Evolutionary conservation across 1,284 basidiomycete genomes (phyloP), one percentile per base, ranked within the genome.

Genomic region (Microbotryum saponariae): DNA sequence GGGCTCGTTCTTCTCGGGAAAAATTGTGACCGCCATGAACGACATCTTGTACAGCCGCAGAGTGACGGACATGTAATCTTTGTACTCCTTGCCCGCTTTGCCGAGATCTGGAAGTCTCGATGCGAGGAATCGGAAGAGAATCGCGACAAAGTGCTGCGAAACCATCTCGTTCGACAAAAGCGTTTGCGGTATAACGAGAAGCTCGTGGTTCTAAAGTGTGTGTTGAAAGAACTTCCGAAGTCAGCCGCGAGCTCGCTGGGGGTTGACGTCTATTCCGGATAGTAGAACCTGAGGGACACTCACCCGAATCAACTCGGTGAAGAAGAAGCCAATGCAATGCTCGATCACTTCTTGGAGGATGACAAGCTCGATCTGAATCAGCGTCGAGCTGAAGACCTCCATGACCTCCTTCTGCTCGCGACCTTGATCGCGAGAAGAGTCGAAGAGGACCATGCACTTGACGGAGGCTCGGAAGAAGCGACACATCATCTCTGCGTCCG

Each of bases 21-120:
- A 87, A 61, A 84, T 76, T 45, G 86, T 86, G 65, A 98, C 91
- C 3, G 94, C 90, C 68, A 84, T 82, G 77, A 98, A 99, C 9
- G 91, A 88, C 83, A 97, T 89, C 79, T 97, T 98, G 84, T 92
- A 98, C 62, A 97, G 80, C 56, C 91, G 84, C 62, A 98, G 85
- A 12, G 88, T 88, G 49, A 88, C 84, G 1, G 87, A 84, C 3
- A 88, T 85, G 12, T 84, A 85, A 68, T 85, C 80, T 64, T 78
- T 78, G 70, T 91, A 87, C 71, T 93, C 88, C 72, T 87, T 84
- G 66, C 91, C 86, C 53, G 59, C 63, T 51, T 65, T 68, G 55
- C 93, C 94, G 3, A 99, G 82, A 52, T 87, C 78, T 31, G 87
- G 87, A 18, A 99, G 82, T 53, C 86, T 82, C 33, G 86, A 84